These are phyloP conservation scores for Scheffersomyces quercinus DNA, from an alignment of 1,139 yeast species.

Conservation along the genomic window DNA sequence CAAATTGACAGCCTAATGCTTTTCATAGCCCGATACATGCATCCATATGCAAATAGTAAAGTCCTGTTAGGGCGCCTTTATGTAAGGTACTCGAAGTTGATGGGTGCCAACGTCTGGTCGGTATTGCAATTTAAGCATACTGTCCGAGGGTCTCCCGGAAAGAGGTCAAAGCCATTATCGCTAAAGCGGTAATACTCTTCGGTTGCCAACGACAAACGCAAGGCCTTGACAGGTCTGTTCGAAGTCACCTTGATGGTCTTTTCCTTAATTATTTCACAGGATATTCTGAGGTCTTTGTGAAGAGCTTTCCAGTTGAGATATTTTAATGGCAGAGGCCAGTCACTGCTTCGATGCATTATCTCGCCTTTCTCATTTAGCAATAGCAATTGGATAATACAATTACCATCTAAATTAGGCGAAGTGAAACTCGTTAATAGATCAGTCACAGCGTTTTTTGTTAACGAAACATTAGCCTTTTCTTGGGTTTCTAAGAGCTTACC, in stretches of 20 bases:
- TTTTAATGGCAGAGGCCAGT: conserved; percentile 59
- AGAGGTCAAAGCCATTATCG: conserved; percentile 48
- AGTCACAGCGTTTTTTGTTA: not conserved
- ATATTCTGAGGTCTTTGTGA: not conserved
- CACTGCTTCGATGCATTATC: conserved; percentile 12
- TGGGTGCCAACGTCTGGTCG: too few relatives aligned
- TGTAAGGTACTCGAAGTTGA: too few relatives aligned
- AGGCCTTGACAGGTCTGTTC: conserved; percentile 43
- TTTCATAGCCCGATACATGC: too few relatives aligned
- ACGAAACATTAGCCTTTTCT: not conserved
- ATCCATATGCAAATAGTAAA: too few relatives aligned
- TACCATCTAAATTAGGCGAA: not conserved
- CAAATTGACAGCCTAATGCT: too few relatives aligned
- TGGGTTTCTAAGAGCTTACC: not conserved
- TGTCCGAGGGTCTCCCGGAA: conserved; percentile 30
- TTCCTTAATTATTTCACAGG: not conserved
- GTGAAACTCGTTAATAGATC: not conserved
- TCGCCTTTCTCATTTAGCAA: not conserved
- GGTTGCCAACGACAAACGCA: conserved; percentile 19
- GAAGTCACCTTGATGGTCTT: conserved; percentile 15
- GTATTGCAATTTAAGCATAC: too few relatives aligned
- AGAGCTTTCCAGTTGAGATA: conserved; percentile 22
- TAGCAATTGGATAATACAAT: not conserved
- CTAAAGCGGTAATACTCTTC: conserved; percentile 11
- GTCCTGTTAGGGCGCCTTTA: too few relatives aligned